A percentile compares a stretch with the other conserved stretches of the same genome.
Evolutionary conservation across 768 basidiomycete genomes (phyloP).

Genomic region (Kwoniella sp.): DNA sequence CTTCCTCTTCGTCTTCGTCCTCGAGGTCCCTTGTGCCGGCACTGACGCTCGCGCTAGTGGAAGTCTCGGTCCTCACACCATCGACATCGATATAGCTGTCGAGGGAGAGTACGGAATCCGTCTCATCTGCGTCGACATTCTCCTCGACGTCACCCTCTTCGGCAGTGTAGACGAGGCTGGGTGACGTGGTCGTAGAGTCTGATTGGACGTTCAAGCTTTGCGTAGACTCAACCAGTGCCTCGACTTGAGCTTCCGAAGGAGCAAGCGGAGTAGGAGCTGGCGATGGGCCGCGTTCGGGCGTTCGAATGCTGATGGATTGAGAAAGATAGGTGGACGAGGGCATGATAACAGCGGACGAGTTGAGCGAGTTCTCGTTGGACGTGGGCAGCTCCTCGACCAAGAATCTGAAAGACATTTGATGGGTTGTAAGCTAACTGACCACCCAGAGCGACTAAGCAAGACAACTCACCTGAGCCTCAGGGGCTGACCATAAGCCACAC

Average conservation of each 20-base stretch:
- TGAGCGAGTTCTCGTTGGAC: constrained; percentile 27
- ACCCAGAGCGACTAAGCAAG: not conserved
- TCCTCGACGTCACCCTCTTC: constrained; percentile 7
- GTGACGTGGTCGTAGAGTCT: not conserved
- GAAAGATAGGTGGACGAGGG: constrained; percentile 25
- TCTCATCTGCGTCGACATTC: constrained; percentile 18
- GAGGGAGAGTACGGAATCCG: constrained; percentile 18
- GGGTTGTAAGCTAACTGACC: not conserved
- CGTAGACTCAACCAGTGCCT: not conserved
- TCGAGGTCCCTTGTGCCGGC: not conserved
- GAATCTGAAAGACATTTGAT: constrained; percentile 24
- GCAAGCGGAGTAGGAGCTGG: not conserved
- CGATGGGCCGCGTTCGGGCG: constrained; percentile 7
- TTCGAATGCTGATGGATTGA: constrained; percentile 8
- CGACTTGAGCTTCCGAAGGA: not conserved
- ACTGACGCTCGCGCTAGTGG: constrained; percentile 20
- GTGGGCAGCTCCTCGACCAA: constrained; percentile 30
- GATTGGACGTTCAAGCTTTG: not conserved
- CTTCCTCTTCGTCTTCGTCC: constrained; percentile 13
- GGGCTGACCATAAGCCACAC: constrained; percentile 47
- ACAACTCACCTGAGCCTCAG: constrained; percentile 47
- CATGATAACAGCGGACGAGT: constrained; percentile 49
- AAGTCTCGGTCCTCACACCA: constrained; percentile 58
- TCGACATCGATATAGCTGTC: constrained; percentile 47
- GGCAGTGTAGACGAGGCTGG: constrained; percentile 1